These are phyloP conservation scores for Plenodomus lindquistii DNA, from an alignment of 2,329 filamentous ascomycete genomes.

Conservation along the genomic window DNA sequence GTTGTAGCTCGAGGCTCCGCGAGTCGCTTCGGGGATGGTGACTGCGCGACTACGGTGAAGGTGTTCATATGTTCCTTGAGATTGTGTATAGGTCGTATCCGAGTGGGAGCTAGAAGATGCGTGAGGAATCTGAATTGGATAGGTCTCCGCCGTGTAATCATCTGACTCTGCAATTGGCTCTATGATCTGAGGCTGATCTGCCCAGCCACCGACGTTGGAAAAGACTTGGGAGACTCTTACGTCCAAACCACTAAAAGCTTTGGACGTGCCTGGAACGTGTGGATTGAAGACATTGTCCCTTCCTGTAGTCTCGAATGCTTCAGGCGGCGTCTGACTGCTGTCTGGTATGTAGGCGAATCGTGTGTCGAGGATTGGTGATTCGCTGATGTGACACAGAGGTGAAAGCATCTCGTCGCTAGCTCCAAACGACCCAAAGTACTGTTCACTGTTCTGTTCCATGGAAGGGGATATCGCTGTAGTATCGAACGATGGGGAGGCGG, in stretches of 20 bases:
- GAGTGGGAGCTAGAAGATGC: slow-evolving; percentile 19
- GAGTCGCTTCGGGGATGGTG: slow-evolving; percentile 31
- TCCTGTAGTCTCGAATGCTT: slow-evolving; percentile 25
- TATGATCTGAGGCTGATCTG: slow-evolving; percentile 32
- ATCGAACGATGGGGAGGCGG: slow-evolving; percentile 31
- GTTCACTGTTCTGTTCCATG: slow-evolving; percentile 16
- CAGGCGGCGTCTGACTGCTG: slow-evolving; percentile 15
- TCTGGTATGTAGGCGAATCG: slow-evolving; percentile 25
- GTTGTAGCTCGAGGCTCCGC: slow-evolving; percentile 16
- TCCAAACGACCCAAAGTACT: slow-evolving; percentile 29
- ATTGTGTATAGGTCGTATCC: slow-evolving; percentile 12
- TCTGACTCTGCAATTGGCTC: slow-evolving; percentile 35
- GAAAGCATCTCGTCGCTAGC: slow-evolving; percentile 23
- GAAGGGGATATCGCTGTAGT: slow-evolving; percentile 35
- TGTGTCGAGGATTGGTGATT: slow-evolving; percentile 31
- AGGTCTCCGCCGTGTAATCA: slow-evolving; percentile 19
- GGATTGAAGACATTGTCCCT: slow-evolving; percentile 35
- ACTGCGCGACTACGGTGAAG: slow-evolving; percentile 28
- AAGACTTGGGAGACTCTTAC: slow-evolving; percentile 35
- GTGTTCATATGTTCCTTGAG: slow-evolving; percentile 9
- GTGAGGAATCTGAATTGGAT: slow-evolving; percentile 38
- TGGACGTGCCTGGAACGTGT: slow-evolving; percentile 28
- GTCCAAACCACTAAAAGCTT: slow-evolving; percentile 36
- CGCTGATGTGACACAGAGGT: slow-evolving; percentile 14
- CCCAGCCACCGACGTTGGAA: slow-evolving; percentile 33